Percentiles rank a stretch among this genome's conserved stretches.
These are phyloP conservation scores for Cryphonectria naterciae DNA, from an alignment of 2,329 filamentous ascomycete species.

Conservation along the genomic window DNA sequence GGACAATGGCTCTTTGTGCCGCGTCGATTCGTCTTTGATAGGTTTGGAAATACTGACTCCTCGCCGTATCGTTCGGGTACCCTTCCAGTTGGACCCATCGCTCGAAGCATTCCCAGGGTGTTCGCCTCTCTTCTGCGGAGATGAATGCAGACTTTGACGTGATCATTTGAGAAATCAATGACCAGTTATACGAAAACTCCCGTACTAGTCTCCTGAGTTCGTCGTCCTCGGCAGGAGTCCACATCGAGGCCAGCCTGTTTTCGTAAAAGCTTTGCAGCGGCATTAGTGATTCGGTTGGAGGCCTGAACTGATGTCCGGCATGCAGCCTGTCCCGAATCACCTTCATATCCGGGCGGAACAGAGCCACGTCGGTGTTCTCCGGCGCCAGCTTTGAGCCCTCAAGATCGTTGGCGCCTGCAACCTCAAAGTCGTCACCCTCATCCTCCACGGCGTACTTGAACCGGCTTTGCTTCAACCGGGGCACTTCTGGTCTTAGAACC, in stretches of 20 bases:
- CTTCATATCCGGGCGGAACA: constrained; percentile 90
- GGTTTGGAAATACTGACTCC: constrained; percentile 89
- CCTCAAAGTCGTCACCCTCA: constrained; percentile 55
- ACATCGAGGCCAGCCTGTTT: constrained; percentile 82
- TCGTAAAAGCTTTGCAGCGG: constrained; percentile 91
- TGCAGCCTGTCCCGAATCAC: constrained; percentile 87
- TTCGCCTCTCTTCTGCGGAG: constrained; percentile 87
- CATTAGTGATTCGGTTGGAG: constrained; percentile 90
- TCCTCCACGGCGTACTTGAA: constrained; percentile 80
- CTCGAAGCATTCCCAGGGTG: constrained; percentile 98
- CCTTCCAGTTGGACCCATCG: constrained; percentile 93
- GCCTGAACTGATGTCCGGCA: constrained; percentile 88
- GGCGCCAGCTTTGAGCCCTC: constrained; percentile 58
- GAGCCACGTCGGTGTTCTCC: constrained; percentile 75
- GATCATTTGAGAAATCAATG: constrained; percentile 83
- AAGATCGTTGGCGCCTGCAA: constrained; percentile 41
- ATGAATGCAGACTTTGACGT: constrained; percentile 74
- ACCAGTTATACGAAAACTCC: constrained; percentile 98
- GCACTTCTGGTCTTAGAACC: constrained; percentile 66
- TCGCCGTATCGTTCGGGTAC: constrained; percentile 88
- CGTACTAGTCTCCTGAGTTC: constrained; percentile 83
- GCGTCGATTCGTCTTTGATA: constrained; percentile 65
- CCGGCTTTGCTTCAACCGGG: constrained; percentile 77
- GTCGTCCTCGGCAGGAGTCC: constrained; percentile 89
- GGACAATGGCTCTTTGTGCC: constrained; percentile 58